These are phyloP conservation scores for Xerophyta viscosa DNA, from an alignment of 106 monocot species.

Conservation along the genomic window DNA sequence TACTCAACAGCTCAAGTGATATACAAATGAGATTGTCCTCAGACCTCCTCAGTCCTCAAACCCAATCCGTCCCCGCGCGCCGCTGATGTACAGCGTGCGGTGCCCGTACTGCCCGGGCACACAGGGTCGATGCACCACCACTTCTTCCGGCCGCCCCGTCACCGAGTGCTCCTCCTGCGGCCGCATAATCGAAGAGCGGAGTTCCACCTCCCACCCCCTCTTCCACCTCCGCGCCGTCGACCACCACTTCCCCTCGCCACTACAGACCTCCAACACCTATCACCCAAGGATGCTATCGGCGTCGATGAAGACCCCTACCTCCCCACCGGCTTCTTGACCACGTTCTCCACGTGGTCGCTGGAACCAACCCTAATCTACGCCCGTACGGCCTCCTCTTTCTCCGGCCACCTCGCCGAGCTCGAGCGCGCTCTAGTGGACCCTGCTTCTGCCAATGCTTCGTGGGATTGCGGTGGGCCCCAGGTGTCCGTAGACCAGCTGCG, in stretches of 20 bases:
- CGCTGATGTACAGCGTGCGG: no score
- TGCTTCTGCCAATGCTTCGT: constrained; percentile 9
- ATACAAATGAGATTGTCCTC: no score
- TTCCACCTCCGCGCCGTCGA: constrained; percentile 66
- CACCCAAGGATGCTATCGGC: background rate
- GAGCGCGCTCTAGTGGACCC: constrained; percentile 58
- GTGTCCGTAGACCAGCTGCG: constrained; percentile 79
- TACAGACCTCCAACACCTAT: constrained; percentile 50
- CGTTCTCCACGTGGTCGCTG: constrained; percentile 90
- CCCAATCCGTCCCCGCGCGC: no score
- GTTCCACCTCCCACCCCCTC: constrained; percentile 46
- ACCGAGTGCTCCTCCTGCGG: constrained; percentile 81
- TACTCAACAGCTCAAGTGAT: no score
- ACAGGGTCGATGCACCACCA: constrained; percentile 51
- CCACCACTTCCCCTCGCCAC: constrained; percentile 64
- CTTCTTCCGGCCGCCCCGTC: constrained; percentile 39
- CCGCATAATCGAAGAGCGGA: constrained; percentile 67
- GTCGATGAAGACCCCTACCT: constrained; percentile 68
- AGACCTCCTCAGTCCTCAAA: no score
- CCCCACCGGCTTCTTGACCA: constrained; percentile 82
- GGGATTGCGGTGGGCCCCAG: constrained; percentile 32
- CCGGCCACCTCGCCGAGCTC: constrained; percentile 91
- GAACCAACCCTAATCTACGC: constrained; percentile 53
- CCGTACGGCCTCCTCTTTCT: constrained; percentile 65
- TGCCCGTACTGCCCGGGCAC: constrained; percentile 36